Evolutionary conservation across 371 early-diverging fungal genomes (phyloP).

Genomic region (Blakeslea trispora): DNA sequence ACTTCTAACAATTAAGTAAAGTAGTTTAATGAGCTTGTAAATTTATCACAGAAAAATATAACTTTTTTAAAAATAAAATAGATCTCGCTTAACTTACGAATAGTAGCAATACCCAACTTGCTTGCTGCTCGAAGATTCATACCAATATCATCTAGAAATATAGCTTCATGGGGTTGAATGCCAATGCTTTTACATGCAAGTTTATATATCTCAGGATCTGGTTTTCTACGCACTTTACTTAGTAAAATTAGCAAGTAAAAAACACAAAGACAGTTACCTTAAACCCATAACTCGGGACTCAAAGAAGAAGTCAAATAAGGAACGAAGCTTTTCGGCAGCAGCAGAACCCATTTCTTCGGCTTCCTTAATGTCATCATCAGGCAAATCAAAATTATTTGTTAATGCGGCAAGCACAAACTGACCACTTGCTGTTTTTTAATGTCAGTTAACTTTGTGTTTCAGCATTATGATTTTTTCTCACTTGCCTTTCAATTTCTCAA

Average conservation of each 20-base stretch:
- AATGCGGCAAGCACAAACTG: slow-evolving; percentile 69
- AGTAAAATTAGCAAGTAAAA: too few relatives aligned
- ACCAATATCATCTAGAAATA: slow-evolving; percentile 81
- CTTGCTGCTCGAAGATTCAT: slow-evolving; percentile 69
- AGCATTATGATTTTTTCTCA: too few relatives aligned
- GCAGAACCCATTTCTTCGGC: slow-evolving; percentile 40
- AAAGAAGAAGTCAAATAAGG: slow-evolving; percentile 47
- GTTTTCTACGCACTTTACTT: too few relatives aligned
- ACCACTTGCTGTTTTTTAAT: slow-evolving; percentile 57
- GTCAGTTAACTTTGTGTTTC: too few relatives aligned
- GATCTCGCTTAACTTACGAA: slow-evolving; percentile 44
- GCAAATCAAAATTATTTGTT: slow-evolving; percentile 77
- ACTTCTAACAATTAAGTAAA: too few relatives aligned
- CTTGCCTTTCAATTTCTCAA: slow-evolving; percentile 53
- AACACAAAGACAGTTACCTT: too few relatives aligned
- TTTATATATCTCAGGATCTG: slow-evolving; percentile 65
- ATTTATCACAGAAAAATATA: too few relatives aligned
- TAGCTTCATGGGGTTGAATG: slow-evolving; percentile 60
- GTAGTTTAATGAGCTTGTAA: too few relatives aligned
- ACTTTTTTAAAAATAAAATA: too few relatives aligned
- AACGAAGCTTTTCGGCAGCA: slow-evolving; percentile 33
- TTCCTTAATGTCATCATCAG: slow-evolving; percentile 46
- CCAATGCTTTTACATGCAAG: slow-evolving; percentile 64
- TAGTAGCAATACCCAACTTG: slow-evolving; percentile 65
- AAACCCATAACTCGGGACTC: slow-evolving; percentile 49